Conservation (phyloP, 1,284 basidiomycete genomes). For the Melampsora larici-populina region DNA sequence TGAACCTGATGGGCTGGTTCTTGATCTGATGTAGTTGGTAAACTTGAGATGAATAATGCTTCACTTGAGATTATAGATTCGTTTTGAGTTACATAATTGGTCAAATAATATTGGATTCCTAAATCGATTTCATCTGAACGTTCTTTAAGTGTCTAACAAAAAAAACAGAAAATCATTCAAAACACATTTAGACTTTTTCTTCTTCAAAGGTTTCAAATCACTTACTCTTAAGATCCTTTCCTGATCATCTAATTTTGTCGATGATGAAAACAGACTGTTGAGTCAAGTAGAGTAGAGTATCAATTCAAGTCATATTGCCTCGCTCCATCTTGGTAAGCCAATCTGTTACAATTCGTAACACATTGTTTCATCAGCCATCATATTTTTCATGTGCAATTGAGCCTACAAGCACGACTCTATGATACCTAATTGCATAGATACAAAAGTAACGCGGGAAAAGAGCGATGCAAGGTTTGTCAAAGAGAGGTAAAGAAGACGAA, state of each 20-base stretch:
- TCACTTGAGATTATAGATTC: slow-evolving; percentile 87
- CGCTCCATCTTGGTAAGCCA: slow-evolving; percentile 35
- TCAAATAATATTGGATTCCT: slow-evolving; percentile 92
- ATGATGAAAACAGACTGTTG: not conserved
- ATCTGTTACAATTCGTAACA: not conserved
- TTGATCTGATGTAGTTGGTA: slow-evolving; percentile 49
- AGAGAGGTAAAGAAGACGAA: not conserved
- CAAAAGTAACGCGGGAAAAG: not conserved
- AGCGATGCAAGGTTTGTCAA: too few relatives aligned
- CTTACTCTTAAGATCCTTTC: too few relatives aligned
- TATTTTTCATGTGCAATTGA: not conserved
- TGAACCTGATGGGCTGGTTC: slow-evolving; percentile 49
- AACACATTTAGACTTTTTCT: too few relatives aligned
- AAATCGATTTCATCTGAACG: slow-evolving; percentile 93
- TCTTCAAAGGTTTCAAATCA: too few relatives aligned
- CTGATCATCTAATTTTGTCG: too few relatives aligned
- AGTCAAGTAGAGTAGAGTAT: slow-evolving; percentile 14
- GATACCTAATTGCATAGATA: not conserved
- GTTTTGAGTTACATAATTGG: slow-evolving; percentile 88
- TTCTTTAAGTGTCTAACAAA: slow-evolving; percentile 93
- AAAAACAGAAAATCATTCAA: too few relatives aligned
- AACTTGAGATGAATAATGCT: slow-evolving; percentile 74
- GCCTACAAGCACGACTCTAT: not conserved
- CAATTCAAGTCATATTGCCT: slow-evolving; percentile 32
- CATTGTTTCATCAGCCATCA: not conserved